Conservation (phyloP, 345 rosid genomes). For the Arabis alpina region DNA sequence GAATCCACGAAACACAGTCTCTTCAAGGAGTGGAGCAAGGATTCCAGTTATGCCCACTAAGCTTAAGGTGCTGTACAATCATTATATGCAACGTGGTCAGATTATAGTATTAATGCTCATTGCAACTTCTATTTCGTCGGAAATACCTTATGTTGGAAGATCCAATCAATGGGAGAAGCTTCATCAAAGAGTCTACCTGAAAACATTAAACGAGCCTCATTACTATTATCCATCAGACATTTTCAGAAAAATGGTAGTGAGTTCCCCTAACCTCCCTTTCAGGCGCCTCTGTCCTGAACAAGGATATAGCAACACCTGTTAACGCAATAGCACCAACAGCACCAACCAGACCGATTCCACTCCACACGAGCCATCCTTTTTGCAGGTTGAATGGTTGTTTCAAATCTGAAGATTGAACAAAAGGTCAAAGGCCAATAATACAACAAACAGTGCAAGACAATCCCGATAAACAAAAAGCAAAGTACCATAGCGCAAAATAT, state of each 20-base stretch:
- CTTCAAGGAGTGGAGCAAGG: conserved; percentile 95
- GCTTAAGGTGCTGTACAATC: conserved; percentile 71
- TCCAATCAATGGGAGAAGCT: conserved; percentile 47
- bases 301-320: conserved; percentile 42
- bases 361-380: conserved; percentile 48
- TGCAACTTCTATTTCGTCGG: neutral
- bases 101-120: conserved; percentile 1
- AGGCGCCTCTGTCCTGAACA: conserved; percentile 43
- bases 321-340: conserved; percentile 48
- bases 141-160: conserved; percentile 46
- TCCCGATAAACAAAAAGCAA: neutral
- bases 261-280: conserved; percentile 43
- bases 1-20: conserved; percentile 94
- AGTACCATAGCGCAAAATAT: conserved; percentile 81
- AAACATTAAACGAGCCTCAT: conserved; percentile 30
- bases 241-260: neutral
- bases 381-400: conserved; percentile 44
- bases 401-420: conserved; percentile 38
- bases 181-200: conserved; percentile 48
- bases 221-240: conserved; percentile 9
- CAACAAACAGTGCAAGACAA: conserved; percentile 22
- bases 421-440: neutral
- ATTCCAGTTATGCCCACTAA: conserved; percentile 84
- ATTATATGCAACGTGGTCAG: conserved; percentile 15
- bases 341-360: conserved; percentile 45